Evolutionary conservation across 345 rosid genomes (phyloP).

Genomic region (Eucalyptus marginata): DNA sequence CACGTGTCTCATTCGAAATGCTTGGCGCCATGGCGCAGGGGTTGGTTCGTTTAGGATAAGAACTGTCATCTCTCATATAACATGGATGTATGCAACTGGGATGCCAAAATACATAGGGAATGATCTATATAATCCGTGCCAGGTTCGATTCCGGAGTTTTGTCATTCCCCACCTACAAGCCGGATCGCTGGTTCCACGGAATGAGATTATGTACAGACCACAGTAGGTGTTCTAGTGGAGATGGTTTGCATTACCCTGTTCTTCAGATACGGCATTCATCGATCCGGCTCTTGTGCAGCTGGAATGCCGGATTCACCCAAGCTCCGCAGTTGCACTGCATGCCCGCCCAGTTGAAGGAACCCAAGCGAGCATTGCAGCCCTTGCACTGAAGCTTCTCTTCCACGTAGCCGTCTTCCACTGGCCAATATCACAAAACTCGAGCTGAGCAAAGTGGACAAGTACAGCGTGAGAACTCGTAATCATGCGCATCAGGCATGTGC

Average conservation of each 20-base stretch:
- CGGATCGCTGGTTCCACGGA: neutral
- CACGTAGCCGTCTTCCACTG: constrained; percentile 73
- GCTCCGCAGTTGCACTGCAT: constrained; percentile 93
- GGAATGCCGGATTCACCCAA: constrained; percentile 94
- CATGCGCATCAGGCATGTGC: neutral
- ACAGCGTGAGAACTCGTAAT: neutral
- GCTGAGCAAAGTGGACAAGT: neutral
- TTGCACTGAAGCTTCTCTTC: constrained; percentile 76
- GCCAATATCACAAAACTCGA: neutral
- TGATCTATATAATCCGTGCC: neutral
- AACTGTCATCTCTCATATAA: neutral
- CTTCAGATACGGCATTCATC: constrained; percentile 49
- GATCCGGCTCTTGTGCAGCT: constrained; percentile 60
- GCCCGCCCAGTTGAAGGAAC: constrained; percentile 93
- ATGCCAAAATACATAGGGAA: neutral
- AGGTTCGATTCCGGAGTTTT: neutral
- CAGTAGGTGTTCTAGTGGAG: neutral
- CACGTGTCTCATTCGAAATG: neutral
- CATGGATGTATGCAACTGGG: neutral
- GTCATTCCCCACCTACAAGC: neutral
- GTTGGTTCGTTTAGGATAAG: neutral
- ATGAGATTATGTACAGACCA: neutral
- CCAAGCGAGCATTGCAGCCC: constrained; percentile 76
- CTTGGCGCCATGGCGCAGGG: neutral
- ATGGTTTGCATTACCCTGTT: neutral